These are phyloP conservation scores for Conidiobolus coronatus DNA, from an alignment of 371 early-diverging fungal species.

Conservation along the genomic window DNA sequence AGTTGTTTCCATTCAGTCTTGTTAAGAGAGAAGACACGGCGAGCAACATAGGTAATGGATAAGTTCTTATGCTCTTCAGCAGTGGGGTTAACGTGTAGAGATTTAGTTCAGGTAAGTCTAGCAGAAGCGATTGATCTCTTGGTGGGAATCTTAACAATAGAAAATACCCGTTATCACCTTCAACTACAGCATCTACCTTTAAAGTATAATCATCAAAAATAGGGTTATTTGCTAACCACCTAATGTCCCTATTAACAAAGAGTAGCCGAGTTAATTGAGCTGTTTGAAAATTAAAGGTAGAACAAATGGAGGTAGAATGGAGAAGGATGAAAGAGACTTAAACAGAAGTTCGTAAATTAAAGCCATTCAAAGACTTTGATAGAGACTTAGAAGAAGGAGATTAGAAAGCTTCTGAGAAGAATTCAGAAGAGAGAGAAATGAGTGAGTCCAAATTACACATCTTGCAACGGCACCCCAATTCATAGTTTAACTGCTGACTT, in stretches of 20 bases:
- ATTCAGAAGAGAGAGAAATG: too few relatives aligned
- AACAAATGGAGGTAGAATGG: conserved; percentile 2
- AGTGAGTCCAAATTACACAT: too few relatives aligned
- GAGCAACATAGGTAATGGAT: conserved; percentile 1
- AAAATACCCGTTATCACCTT: too few relatives aligned
- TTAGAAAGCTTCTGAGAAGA: conserved; percentile 4
- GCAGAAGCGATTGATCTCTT: conserved; percentile 1
- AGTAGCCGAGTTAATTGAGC: conserved; percentile 34
- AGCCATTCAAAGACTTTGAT: conserved; percentile 25
- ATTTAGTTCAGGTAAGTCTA: conserved; percentile 1
- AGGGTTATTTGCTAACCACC: conserved; percentile 37
- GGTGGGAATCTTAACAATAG: neutral
- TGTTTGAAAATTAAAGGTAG: conserved; percentile 6
- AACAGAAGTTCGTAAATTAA: conserved; percentile 19
- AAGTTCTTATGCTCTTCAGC: too few relatives aligned
- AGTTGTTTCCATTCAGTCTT: conserved; percentile 9
- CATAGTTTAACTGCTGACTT: too few relatives aligned
- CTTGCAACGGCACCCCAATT: too few relatives aligned
- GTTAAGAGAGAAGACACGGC: conserved; percentile 4
- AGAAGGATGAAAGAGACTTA: conserved; percentile 8
- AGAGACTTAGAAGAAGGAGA: conserved; percentile 37
- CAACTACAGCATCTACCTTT: too few relatives aligned
- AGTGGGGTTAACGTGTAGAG: too few relatives aligned
- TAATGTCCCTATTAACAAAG: neutral
- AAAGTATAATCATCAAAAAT: conserved; percentile 32